Conservation (phyloP, 2,329 filamentous ascomycete genomes). For the Ophiostoma sp. region DNA sequence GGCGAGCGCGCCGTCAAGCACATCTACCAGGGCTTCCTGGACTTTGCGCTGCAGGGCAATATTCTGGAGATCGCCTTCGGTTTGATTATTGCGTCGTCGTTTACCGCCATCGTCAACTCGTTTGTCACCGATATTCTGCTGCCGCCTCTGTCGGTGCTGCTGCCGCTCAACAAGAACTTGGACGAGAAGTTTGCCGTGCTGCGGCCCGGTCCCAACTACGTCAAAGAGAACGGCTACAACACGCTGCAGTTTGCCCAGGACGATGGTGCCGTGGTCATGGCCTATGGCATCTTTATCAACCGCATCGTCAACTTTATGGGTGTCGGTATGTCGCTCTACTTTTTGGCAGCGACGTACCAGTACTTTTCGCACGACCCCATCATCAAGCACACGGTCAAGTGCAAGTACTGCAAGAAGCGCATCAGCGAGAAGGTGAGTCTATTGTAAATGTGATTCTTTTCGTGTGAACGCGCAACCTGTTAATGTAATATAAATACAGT, state of each 20-base stretch:
- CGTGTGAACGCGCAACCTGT: too few species aligned
- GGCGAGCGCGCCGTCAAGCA: constrained; percentile 45
- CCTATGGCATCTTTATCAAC: constrained; percentile 61
- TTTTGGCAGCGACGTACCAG: constrained; percentile 58
- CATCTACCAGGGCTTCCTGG: constrained; percentile 59
- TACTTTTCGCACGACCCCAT: constrained; percentile 58
- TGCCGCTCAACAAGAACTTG: constrained; percentile 65
- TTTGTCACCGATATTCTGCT: constrained; percentile 67
- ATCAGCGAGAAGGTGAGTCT: constrained; percentile 56
- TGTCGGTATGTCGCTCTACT: constrained; percentile 60
- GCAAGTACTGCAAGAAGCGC: constrained; percentile 59
- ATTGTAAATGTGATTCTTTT: too few species aligned
- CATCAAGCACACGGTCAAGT: constrained; percentile 65
- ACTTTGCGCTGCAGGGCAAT: constrained; percentile 69
- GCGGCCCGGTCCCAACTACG: constrained; percentile 50
- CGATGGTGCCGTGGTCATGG: constrained; percentile 66
- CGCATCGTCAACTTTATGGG: constrained; percentile 61
- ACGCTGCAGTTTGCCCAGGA: constrained; percentile 62
- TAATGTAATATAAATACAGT: constrained; percentile 30
- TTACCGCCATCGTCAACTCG: constrained; percentile 65
- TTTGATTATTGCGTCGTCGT: constrained; percentile 65
- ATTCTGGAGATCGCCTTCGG: constrained; percentile 71
- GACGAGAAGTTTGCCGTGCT: constrained; percentile 69
- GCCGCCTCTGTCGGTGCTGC: constrained; percentile 61
- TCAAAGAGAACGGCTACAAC: constrained; percentile 55